Conservation (phyloP, 257 asterid species). For the Rehmannia glutinosa region DNA sequence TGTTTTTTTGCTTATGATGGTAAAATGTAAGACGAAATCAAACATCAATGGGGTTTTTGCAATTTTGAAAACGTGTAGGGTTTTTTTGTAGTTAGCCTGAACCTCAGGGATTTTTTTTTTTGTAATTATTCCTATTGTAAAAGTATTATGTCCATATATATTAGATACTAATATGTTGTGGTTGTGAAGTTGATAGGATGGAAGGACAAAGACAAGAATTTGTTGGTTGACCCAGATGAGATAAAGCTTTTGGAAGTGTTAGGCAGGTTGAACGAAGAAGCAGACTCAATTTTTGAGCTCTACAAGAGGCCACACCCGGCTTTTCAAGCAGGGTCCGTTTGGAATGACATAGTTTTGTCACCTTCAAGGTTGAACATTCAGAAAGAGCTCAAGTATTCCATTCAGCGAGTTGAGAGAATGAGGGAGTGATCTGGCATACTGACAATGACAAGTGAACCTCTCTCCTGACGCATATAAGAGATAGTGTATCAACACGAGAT, state of each 20-base stretch:
- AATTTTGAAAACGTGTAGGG: background rate
- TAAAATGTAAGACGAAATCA: background rate
- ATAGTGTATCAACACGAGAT: too few species aligned
- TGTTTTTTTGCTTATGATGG: too few species aligned
- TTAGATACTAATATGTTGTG: constrained; percentile 17
- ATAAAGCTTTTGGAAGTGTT: constrained; percentile 50
- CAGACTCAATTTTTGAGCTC: constrained; percentile 72
- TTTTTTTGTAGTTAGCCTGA: background rate
- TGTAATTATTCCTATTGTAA: background rate
- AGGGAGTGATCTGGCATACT: constrained; percentile 21
- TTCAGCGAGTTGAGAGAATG: constrained; percentile 65
- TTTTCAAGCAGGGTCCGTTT: constrained; percentile 66
- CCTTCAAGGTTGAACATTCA: constrained; percentile 93
- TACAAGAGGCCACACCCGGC: constrained; percentile 70
- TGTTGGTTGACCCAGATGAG: constrained; percentile 92
- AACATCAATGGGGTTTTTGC: background rate
- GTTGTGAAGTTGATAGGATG: constrained; percentile 79
- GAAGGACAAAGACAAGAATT: constrained; percentile 82
- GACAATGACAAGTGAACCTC: background rate
- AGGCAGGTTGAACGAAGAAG: constrained; percentile 59
- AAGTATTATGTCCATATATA: background rate
- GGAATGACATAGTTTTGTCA: constrained; percentile 93
- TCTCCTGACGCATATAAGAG: constrained; percentile 1
- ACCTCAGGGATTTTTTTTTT: background rate
- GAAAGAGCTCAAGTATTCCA: constrained; percentile 83